Evolutionary conservation across 805 yeast species (phyloP), one percentile per base, ranked within the genome.

Genomic region (Starmerella asiatica): DNA sequence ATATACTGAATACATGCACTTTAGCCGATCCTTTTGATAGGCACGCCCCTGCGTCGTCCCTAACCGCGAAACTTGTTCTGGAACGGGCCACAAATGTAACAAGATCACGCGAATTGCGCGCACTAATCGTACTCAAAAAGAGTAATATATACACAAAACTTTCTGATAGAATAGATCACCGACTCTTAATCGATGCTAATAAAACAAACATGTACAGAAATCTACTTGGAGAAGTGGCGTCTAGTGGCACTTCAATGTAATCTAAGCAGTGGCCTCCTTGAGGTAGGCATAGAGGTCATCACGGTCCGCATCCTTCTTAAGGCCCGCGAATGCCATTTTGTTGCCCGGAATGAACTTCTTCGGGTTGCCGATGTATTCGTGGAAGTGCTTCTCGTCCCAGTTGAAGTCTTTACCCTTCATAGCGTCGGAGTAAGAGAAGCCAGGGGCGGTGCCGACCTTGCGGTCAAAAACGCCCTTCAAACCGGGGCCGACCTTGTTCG

Each of bases 311-410:
- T 85, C 79, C 76, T 91, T 91, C 86, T 91, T 91, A 69, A 91
- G 76, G 72, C 98, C 98, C 71, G 95, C 98, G 59, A 88, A 91
- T 52, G 98, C 97, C 98, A 91, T 91, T 81, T 91, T 91, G 73
- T 97, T 91, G 68, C 98, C 98, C 64, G 98, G 98, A 56, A 91
- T 85, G 75, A 85, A 91, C 73, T 91, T 91, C 93, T 91, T 91
- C 71, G 98, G 98, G 82, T 91, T 91, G 70, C 81, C 93, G 68
- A 91, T 76, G 79, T 91, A 91, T 66, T 82, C 94, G 56, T 79
- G 73, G 80, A 91, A 75, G 65, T 84, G 74, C 63, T 85, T 85
- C 60, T 76, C 85, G 53, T 60, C 56, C 98, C 98, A 91, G 45
- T 56, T 56, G 49, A 91, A 93, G 61, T 85, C 93, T 70, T 85